Evolutionary conservation across 805 yeast genomes (phyloP), one percentile per base, ranked within the genome.

Genomic region (Metschnikowia cerradonensis): DNA sequence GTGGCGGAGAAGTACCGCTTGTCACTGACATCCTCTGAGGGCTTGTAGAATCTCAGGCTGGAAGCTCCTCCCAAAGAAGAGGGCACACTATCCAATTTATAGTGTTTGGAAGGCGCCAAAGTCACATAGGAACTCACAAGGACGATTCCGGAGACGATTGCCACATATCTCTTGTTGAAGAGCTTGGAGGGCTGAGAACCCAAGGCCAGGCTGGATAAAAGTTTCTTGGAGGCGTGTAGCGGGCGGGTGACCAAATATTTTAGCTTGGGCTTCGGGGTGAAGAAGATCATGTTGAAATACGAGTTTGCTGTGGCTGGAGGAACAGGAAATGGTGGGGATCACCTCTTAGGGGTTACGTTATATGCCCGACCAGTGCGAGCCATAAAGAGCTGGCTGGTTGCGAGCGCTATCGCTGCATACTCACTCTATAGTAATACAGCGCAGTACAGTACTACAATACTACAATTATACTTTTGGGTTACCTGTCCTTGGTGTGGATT

Each of bases 71-170:
- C 47, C 50, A 57, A 52, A 4, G 60, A 51, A 14, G 67, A 54
- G 6, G 72, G 72, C 15, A 68, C 54, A 3, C 74, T 67, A 47
- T 73, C 78, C 58, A 72, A 66, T 45, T 71, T 71, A 52, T 72
- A 73, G 57, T 73, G 72, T 51, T 70, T 69, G 30, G 73, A 62
- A 52, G 64, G 74, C 51, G 66, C 69, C 57, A 73, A 68, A 3
- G 74, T 58, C 19, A 73, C 68, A 50, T 68, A 73, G 6, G 75
- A 68, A 8, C 77, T 77, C 19, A 73, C 71, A n/a, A 73, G 68
- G 37, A 73, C 66, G 45, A 73, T 54, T 13, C 78, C 77, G 13
- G 75, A 68, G 2, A 73, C 66, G 6, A 72, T 57, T 1, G 78
- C 77, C 32, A 72, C 74, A 51, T 67, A 66, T 26, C 67, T 61